These are phyloP conservation scores for Tetrapisispora pingtungensis DNA, from an alignment of 805 yeast genomes.

Conservation along the genomic window DNA sequence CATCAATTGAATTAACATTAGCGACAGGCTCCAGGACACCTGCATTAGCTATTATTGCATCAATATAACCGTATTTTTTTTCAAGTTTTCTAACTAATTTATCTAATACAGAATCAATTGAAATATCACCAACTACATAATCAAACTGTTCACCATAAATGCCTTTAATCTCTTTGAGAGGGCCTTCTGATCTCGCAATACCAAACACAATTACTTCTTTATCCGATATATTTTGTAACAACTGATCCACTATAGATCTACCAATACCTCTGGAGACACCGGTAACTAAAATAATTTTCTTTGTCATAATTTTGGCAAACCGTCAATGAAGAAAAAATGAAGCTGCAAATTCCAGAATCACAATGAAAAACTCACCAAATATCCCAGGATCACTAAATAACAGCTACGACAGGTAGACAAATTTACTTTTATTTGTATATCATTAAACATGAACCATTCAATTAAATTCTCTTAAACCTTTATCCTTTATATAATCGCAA, in stretches of 20 bases:
- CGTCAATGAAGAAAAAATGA: too few relatives aligned
- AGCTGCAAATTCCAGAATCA: too few relatives aligned
- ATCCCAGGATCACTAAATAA: too few relatives aligned
- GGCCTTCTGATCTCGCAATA: slow-evolving; percentile 55
- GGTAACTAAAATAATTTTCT: slow-evolving; percentile 40
- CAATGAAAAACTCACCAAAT: too few relatives aligned
- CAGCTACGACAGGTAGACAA: too few relatives aligned
- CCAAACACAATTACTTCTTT: slow-evolving; percentile 44
- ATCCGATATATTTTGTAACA: slow-evolving; percentile 29
- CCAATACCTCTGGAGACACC: slow-evolving; percentile 78
- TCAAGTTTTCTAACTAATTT: slow-evolving; percentile 38
- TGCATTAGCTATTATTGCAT: slow-evolving; percentile 67
- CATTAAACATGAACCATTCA: too few relatives aligned
- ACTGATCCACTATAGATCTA: slow-evolving; percentile 51
- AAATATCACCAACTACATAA: slow-evolving; percentile 51
- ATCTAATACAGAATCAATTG: slow-evolving; percentile 28
- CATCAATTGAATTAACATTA: slow-evolving; percentile 31
- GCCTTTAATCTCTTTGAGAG: slow-evolving; percentile 35
- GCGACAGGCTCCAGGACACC: slow-evolving; percentile 77
- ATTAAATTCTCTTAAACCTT: too few relatives aligned
- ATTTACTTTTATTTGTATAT: too few relatives aligned
- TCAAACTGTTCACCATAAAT: slow-evolving; percentile 43
- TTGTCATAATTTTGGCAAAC: slow-evolving; percentile 7
- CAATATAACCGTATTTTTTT: slow-evolving; percentile 43
- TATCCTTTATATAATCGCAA: background rate